Percentiles rank a stretch among this genome's conserved stretches.
Evolutionary conservation across 345 rosid genomes (phyloP).

Genomic region (Ceriops tagal): DNA sequence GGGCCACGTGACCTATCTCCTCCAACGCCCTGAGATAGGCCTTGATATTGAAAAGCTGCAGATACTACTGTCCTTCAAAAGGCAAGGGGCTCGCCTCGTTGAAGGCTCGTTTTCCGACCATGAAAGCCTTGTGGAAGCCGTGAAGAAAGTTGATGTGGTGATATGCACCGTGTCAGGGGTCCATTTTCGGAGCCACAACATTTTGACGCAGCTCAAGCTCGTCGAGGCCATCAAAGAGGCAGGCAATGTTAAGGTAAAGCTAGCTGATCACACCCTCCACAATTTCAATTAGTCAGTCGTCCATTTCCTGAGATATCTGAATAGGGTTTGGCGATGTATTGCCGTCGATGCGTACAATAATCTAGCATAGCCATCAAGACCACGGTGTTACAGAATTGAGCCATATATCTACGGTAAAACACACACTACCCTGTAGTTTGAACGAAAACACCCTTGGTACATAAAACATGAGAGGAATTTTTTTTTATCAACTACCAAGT

Average conservation of each 20-base stretch:
- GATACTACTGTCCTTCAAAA: slow-evolving; percentile 45
- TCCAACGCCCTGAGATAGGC: slow-evolving; percentile 54
- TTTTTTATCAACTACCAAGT: too few relatives aligned
- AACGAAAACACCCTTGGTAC: too few relatives aligned
- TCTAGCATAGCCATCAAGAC: too few relatives aligned
- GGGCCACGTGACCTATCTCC: slow-evolving; percentile 54
- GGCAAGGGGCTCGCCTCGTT: slow-evolving; percentile 46
- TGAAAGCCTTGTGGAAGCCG: slow-evolving; percentile 48
- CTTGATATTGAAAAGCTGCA: slow-evolving; percentile 65
- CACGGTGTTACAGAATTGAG: too few relatives aligned
- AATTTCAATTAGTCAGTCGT: too few relatives aligned
- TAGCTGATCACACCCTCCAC: too few relatives aligned
- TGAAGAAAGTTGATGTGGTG: slow-evolving; percentile 55
- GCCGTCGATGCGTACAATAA: too few relatives aligned
- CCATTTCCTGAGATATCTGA: too few relatives aligned
- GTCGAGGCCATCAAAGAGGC: slow-evolving; percentile 68
- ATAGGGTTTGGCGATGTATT: too few relatives aligned
- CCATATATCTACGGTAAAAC: too few relatives aligned
- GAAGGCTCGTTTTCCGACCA: slow-evolving; percentile 49
- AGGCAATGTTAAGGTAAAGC: slow-evolving; percentile 53
- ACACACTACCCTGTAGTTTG: too few relatives aligned
- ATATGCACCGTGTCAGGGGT: slow-evolving; percentile 65
- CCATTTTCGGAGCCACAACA: slow-evolving; percentile 51
- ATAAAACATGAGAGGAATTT: too few relatives aligned
- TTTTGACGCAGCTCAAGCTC: slow-evolving; percentile 52